phyloP scores from a whole-genome alignment of 78 protist species.

The Dictyostelium intermedium region DNA sequence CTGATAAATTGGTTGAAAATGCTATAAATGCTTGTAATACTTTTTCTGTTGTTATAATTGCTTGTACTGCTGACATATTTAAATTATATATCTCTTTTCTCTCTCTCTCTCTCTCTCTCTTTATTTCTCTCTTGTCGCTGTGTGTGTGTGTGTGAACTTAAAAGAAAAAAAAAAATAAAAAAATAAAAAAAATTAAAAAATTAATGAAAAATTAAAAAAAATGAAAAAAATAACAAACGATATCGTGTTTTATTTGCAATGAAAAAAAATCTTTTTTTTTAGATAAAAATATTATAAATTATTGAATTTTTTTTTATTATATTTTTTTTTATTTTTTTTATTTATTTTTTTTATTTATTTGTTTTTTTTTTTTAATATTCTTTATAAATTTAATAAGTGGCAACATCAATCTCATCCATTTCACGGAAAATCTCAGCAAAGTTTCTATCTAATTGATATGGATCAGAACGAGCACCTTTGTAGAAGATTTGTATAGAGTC shows the following conservation, averaged over 20 bases:
- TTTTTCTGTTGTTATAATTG: conserved; percentile 31
- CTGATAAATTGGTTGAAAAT: conserved; percentile 50
- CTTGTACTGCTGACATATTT: background rate
- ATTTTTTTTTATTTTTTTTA: background rate
- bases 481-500: conserved; percentile 7
- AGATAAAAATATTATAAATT: background rate
- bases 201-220: background rate
- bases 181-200: background rate
- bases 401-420: background rate
- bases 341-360: background rate
- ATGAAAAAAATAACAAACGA: background rate
- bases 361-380: background rate
- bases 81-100: background rate
- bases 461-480: background rate
- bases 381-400: background rate
- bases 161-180: background rate
- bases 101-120: background rate
- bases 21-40: conserved; percentile 56
- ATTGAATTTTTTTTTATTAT: background rate
- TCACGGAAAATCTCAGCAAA: background rate
- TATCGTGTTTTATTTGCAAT: too few relatives aligned
- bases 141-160: background rate
- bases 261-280: background rate
- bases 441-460: background rate
- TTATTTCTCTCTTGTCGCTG: background rate